Conservation (phyloP, 257 asterid species). For the Thymus quinquecostatus region DNA sequence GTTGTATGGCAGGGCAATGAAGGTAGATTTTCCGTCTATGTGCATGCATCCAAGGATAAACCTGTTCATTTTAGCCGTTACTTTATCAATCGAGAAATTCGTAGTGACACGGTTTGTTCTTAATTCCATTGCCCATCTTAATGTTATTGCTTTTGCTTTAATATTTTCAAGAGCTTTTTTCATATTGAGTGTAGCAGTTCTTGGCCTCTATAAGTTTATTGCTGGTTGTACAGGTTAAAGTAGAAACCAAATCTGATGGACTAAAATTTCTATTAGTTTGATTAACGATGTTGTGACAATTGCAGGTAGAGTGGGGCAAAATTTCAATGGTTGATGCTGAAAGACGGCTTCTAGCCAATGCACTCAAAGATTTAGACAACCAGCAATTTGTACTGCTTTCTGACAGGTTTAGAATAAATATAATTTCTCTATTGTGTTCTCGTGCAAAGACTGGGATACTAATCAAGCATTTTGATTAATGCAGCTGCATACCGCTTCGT, state of each 20-base stretch:
- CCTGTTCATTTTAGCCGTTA: constrained; percentile 98
- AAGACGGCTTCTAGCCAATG: constrained; percentile 84
- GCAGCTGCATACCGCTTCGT: constrained; percentile 95
- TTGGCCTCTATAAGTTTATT: neutral
- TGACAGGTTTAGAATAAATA: constrained; percentile 67
- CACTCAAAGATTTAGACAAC: constrained; percentile 84
- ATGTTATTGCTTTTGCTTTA: neutral
- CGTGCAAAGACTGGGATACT: constrained; percentile 30
- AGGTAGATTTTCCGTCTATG: constrained; percentile 93
- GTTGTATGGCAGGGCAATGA: constrained; percentile 82
- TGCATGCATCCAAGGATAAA: constrained; percentile 91
- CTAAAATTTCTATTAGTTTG: constrained; percentile 8
- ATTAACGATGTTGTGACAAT: constrained; percentile 18
- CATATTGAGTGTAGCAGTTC: constrained; percentile 2
- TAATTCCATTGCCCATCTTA: constrained; percentile 13
- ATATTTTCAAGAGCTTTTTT: constrained; percentile 14
- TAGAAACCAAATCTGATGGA: neutral
- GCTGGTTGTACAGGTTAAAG: neutral
- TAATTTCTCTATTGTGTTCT: constrained; percentile 19
- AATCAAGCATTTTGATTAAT: constrained; percentile 39
- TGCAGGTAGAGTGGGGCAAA: constrained; percentile 97
- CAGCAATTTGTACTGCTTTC: constrained; percentile 91
- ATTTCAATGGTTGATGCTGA: constrained; percentile 99
- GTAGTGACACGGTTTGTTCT: constrained; percentile 77
- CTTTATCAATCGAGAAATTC: constrained; percentile 88